Conservation (phyloP, 1,139 yeast genomes). For the Candida pseudoviswanathii region DNA sequence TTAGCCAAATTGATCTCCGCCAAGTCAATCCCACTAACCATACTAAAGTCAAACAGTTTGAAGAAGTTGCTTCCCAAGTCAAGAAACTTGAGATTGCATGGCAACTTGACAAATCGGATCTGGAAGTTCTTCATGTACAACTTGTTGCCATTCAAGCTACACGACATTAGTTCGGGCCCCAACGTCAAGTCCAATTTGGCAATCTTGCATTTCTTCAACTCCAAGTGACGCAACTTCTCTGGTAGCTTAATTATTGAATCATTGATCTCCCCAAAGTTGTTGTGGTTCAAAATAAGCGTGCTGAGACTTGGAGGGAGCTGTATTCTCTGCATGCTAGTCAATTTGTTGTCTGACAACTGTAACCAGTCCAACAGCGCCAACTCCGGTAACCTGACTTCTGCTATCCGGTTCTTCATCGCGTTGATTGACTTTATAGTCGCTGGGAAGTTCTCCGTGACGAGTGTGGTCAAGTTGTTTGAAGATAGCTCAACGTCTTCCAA, state of each 20-base stretch:
- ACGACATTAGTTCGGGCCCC: constrained; percentile 9
- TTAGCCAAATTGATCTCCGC: constrained; percentile 16
- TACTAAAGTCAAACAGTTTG: constrained; percentile 13
- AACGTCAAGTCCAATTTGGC: constrained; percentile 9
- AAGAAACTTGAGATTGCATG: constrained; percentile 14
- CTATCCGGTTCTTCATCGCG: constrained; percentile 13
- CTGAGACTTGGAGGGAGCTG: constrained; percentile 11
- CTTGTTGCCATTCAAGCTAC: constrained; percentile 13
- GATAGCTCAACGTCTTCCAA: constrained; percentile 16
- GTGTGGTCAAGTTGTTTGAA: constrained; percentile 8
- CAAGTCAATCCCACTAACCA: constrained; percentile 11
- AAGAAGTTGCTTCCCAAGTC: constrained; percentile 17
- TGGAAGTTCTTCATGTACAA: constrained; percentile 10
- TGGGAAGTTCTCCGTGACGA: constrained; percentile 9
- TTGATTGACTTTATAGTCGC: constrained; percentile 13
- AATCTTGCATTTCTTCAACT: constrained; percentile 15
- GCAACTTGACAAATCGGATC: constrained; percentile 4
- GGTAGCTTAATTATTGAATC: constrained; percentile 11
- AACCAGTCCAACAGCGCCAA: constrained; percentile 13
- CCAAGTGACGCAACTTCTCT: constrained; percentile 14
- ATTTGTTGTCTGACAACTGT: constrained; percentile 12
- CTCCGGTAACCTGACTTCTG: constrained; percentile 6
- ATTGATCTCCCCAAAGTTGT: constrained; percentile 9
- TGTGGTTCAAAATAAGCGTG: constrained; percentile 13
- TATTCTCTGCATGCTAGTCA: constrained; percentile 8